Conservation (phyloP, 1,139 yeast genomes). For the Nakaseomyces bracarensis region DNA sequence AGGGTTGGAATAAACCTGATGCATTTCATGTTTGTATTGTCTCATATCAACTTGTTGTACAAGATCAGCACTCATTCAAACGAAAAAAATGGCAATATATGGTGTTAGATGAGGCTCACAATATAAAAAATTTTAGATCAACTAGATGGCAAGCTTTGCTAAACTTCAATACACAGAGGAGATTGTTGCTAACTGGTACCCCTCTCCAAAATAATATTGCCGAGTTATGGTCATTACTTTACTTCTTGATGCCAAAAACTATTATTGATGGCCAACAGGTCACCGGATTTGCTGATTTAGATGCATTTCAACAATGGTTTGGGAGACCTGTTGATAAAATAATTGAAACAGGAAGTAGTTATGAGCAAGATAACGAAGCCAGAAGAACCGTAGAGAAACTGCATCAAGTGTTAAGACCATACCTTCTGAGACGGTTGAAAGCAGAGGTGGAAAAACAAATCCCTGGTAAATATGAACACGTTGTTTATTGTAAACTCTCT, state of each 20-base stretch:
- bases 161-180: conserved; percentile 84
- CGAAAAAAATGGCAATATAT: conserved; percentile 91
- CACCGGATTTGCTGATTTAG: conserved; percentile 91
- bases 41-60: conserved; percentile 91
- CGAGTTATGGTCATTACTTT: conserved; percentile 88
- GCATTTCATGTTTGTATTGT: conserved; percentile 96
- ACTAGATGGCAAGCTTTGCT: conserved; percentile 95
- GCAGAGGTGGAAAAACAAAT: conserved; percentile 97
- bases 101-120: conserved; percentile 98
- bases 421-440: conserved; percentile 79
- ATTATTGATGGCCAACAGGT: conserved; percentile 39
- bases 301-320: conserved; percentile 97
- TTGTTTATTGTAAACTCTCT: conserved; percentile 83
- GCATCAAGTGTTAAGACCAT: conserved; percentile 91
- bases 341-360: conserved; percentile 60
- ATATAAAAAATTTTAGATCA: conserved; percentile 90
- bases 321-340: conserved; percentile 92
- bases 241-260: conserved; percentile 83
- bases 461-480: conserved; percentile 97
- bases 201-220: conserved; percentile 88
- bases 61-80: conserved; percentile 89
- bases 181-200: conserved; percentile 88
- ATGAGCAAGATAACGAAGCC: conserved; percentile 57
- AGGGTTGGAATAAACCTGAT: conserved; percentile 96
- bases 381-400: conserved; percentile 76